Conservation (phyloP, 306 rosid species). For the Vicia villosa region DNA sequence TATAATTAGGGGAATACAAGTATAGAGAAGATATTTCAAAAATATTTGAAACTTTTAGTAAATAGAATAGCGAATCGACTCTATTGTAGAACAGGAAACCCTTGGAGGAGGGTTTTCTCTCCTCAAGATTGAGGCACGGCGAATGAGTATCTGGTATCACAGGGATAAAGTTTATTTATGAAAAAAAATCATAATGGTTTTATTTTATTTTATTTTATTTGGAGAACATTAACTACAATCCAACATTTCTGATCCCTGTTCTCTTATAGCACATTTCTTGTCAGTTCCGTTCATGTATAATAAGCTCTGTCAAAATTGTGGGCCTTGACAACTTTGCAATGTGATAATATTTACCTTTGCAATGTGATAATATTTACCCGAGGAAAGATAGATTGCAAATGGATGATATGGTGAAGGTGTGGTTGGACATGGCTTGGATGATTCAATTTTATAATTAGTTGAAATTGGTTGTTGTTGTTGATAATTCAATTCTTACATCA, state of each 20-base stretch:
- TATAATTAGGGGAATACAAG: neutral
- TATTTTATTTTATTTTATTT: constrained; percentile 17
- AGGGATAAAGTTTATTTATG: neutral
- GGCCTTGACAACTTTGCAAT: neutral
- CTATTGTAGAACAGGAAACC: neutral
- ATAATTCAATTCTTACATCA: neutral
- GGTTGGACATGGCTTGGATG: constrained; percentile 13
- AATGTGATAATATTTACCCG: neutral
- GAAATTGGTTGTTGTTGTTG: neutral
- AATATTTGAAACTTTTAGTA: neutral
- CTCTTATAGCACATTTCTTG: neutral
- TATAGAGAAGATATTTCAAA: neutral
- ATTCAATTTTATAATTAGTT: neutral
- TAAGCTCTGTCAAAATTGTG: neutral
- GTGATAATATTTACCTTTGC: neutral
- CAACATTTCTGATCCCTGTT: neutral
- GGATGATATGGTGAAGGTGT: neutral
- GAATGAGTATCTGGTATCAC: neutral
- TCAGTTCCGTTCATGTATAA: constrained; percentile 8
- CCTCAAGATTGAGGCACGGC: neutral
- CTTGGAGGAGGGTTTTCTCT: neutral
- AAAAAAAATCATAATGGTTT: neutral
- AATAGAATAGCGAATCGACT: neutral
- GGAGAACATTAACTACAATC: neutral
- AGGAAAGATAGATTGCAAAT: neutral